Evolutionary conservation across 139 green algal species (phyloP).

Genomic region (Tetraselmis striata): DNA sequence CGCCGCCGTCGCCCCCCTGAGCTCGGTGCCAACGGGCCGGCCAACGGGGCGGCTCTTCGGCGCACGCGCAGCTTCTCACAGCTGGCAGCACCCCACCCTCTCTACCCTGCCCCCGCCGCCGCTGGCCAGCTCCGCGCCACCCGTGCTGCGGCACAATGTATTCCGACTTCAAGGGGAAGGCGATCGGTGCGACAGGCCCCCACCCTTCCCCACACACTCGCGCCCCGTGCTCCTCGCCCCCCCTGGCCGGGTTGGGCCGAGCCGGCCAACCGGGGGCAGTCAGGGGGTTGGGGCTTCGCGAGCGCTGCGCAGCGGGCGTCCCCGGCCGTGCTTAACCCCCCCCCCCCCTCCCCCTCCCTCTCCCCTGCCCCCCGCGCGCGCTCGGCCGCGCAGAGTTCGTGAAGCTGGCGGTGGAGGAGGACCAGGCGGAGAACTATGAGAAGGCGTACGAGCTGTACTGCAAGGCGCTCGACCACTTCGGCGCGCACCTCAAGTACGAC

Average conservation of each 20-base stretch:
- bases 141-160: no score
- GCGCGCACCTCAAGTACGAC: slow-evolving; percentile 82
- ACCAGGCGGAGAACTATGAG: slow-evolving; percentile 67
- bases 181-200: slow-evolving; percentile 40
- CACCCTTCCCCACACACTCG: no score
- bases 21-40: no score
- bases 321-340: no score
- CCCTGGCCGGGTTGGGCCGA: neutral
- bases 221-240: no score
- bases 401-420: slow-evolving; percentile 70
- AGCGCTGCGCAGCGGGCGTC: slow-evolving; percentile 24
- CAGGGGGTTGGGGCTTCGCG: neutral
- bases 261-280: neutral
- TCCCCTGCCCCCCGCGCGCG: slow-evolving; percentile 9
- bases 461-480: slow-evolving; percentile 61
- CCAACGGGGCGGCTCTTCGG: no score
- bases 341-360: no score
- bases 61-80: no score
- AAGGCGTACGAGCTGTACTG: slow-evolving; percentile 62
- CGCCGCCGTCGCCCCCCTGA: no score
- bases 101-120: no score
- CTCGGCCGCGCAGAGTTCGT: slow-evolving; percentile 48
- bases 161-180: slow-evolving; percentile 66
- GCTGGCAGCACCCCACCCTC: no score
- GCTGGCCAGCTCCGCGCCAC: no score